Evolutionary conservation across 331 rosid genomes (phyloP).

Genomic region (Erythrophleum ivorense): DNA sequence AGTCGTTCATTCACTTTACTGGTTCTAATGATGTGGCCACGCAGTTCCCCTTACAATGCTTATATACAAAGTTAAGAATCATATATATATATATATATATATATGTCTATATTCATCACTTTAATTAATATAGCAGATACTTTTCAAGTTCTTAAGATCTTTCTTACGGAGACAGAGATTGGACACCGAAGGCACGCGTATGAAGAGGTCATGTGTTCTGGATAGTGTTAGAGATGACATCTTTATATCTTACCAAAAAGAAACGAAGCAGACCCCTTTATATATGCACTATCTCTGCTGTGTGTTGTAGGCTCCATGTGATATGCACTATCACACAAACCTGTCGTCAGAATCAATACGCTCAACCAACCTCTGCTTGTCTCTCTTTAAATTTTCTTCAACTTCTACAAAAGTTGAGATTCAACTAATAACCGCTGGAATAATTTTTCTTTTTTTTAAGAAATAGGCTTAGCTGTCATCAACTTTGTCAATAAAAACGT

Average conservation of each 20-base stretch:
- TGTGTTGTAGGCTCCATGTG: not conserved
- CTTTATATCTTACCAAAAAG: not conserved
- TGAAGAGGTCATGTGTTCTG: not conserved
- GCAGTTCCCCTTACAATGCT: not conserved
- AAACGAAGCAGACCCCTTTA: not conserved
- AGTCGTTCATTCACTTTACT: conserved; percentile 46
- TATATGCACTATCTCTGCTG: too few species aligned
- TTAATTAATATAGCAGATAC: not conserved
- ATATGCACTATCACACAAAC: too few species aligned
- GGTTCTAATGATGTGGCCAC: conserved; percentile 33
- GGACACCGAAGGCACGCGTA: not conserved
- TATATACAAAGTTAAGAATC: not conserved
- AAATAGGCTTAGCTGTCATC: too few species aligned
- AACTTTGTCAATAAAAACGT: too few species aligned
- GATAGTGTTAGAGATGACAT: not conserved
- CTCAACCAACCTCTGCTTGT: not conserved
- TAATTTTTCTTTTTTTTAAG: too few species aligned
- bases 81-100: not conserved
- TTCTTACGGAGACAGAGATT: not conserved
- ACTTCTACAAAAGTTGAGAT: not conserved
- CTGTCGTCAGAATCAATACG: not conserved
- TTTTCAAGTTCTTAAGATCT: not conserved
- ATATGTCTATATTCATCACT: too few species aligned
- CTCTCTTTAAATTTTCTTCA: not conserved
- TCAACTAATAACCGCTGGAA: not conserved